Evolutionary conservation across 306 rosid genomes (phyloP), one percentile per base, ranked within the genome.

Genomic region (Nissolia schottii): DNA sequence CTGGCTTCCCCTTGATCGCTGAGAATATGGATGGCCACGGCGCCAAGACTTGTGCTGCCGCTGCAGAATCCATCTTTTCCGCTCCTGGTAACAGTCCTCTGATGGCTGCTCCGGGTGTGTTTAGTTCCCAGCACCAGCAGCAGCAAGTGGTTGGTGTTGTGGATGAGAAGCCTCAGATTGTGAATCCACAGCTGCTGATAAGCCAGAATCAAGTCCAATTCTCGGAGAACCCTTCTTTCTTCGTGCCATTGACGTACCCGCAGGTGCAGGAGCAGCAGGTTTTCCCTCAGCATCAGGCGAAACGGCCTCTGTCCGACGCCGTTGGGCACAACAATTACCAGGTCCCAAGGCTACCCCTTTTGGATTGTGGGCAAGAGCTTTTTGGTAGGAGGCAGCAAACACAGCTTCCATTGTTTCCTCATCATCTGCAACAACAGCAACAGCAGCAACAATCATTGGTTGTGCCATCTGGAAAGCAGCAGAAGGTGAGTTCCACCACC

Each of bases 151-250:
- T 80, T 60, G 88, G 86, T 7, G 48, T 70, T 23, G 66, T 69
- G n/a, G 97, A 88, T 40, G 96, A 91, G 70, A 93, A 85, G 77
- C 97, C 93, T 11, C 97, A 87, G 22, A 77, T 80, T 74, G 82
- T 85, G 64, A 89, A 82, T 67, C 87, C 93, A 5, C 89, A 81
- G 77, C 40, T 91, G 76, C 14, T 79, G 75, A 32, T 90, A 37
- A 87, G 84, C 77, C 90, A 86, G 53, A 87, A 84, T 61, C 97
- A 92, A 74, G 83, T 82, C 35, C 96, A 84, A 31, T 81, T 83
- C 22, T 54, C 83, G 2, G 96, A 82, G 34, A 85, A 87, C 54
- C 87, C 93, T 3, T 78, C 93, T 3, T 57, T 88, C 82, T 85
- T 84, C 79, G 84, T 93, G 87, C 97, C 98, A 67, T 35, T 82